Evolutionary conservation across 192 early-diverging fungal genomes (phyloP).

Genomic region (Fimicolochytrium jonesii): DNA sequence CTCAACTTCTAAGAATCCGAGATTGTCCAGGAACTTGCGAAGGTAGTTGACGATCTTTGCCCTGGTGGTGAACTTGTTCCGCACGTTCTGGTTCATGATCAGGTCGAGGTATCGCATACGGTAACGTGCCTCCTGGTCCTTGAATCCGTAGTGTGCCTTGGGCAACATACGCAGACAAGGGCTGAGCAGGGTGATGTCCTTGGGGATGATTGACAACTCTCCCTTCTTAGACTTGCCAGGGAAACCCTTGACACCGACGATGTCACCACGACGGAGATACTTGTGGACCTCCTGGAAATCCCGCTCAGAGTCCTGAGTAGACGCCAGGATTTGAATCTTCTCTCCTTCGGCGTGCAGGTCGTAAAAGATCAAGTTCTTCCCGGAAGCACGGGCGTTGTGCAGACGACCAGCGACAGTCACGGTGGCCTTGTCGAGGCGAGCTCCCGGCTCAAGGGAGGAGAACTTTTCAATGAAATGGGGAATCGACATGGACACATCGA

Average conservation of each 20-base stretch:
- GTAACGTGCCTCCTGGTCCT: constrained; percentile 95
- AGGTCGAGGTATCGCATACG: constrained; percentile 97
- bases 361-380: constrained; percentile 92
- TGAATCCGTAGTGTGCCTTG: constrained; percentile 91
- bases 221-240: constrained; percentile 91
- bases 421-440: constrained; percentile 59
- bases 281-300: constrained; percentile 78
- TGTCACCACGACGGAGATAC: constrained; percentile 86
- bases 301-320: constrained; percentile 57
- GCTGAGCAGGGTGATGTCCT: constrained; percentile 78
- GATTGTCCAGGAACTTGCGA: constrained; percentile 89
- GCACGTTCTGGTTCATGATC: constrained; percentile 96
- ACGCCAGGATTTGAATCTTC: constrained; percentile 94
- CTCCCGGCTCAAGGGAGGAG: constrained; percentile 60
- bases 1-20: constrained; percentile 97
- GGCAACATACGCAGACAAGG: constrained; percentile 97
- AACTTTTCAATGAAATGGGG: constrained; percentile 87
- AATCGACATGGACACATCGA: constrained; percentile 81
- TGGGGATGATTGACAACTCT: constrained; percentile 93
- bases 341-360: constrained; percentile 90
- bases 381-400: constrained; percentile 90
- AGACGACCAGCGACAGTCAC: constrained; percentile 87
- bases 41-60: constrained; percentile 95
- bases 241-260: constrained; percentile 88
- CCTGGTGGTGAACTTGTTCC: constrained; percentile 90